Conservation (phyloP, 305 asterid species). For the Plantago rigida region DNA sequence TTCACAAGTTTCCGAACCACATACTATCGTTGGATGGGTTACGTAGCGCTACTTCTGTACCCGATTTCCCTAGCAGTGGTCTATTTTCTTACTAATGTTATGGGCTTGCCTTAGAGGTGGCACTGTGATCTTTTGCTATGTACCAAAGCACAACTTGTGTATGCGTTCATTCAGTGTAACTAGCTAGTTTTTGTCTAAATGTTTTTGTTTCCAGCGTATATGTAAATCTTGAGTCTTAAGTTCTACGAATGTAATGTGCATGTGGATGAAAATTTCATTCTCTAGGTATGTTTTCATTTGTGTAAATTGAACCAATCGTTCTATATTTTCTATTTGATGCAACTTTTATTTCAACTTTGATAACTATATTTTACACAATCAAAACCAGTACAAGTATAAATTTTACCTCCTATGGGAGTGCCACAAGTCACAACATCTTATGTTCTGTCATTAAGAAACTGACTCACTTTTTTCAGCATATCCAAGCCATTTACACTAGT, state of each 20-base stretch:
- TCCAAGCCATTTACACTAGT: neutral
- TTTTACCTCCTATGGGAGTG: no score
- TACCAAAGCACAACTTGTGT: neutral
- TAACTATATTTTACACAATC: no score
- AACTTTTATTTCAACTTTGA: no score
- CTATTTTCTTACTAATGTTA: constrained; percentile 34
- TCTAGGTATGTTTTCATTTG: no score
- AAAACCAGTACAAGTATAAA: no score
- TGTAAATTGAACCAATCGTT: no score
- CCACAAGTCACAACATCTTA: no score
- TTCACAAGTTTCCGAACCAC: constrained; percentile 36
- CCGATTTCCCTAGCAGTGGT: constrained; percentile 36
- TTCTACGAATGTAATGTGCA: neutral
- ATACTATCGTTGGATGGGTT: constrained; percentile 42
- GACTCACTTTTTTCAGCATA: neutral
- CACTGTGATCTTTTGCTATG: neutral
- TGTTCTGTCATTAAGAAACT: constrained; percentile 1
- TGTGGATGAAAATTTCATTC: neutral
- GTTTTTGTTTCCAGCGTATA: neutral
- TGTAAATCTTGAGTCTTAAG: neutral
- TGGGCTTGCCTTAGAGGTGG: constrained; percentile 27
- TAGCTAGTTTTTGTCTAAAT: neutral
- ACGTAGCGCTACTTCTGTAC: constrained; percentile 33
- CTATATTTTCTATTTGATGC: no score
- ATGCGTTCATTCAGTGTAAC: neutral